phyloP scores from a whole-genome alignment of 495 filamentous ascomycete species.

The Trichoderma virens region DNA sequence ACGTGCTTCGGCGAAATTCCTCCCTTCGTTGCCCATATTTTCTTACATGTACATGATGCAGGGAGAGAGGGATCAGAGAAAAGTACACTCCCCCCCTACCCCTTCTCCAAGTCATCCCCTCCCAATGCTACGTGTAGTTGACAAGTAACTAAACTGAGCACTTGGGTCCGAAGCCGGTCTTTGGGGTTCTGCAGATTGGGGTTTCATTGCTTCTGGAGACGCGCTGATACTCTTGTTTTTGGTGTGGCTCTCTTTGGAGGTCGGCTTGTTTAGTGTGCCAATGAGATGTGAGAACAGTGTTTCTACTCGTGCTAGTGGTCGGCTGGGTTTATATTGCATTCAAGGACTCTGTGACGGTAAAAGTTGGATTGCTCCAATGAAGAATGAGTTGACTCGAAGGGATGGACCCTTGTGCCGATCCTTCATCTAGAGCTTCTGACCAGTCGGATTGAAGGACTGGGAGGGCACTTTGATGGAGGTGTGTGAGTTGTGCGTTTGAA shows the following conservation, averaged over 20 bases:
- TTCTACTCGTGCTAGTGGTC: too few species aligned
- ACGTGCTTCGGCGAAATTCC: conserved; percentile 1
- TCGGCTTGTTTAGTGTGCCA: too few species aligned
- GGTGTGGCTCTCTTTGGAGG: too few species aligned
- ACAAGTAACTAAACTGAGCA: not conserved
- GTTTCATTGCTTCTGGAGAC: not conserved
- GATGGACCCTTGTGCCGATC: not conserved
- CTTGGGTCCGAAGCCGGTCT: not conserved
- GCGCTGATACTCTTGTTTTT: not conserved
- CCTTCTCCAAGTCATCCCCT: not conserved
- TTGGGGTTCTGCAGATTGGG: not conserved
- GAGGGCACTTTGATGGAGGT: not conserved
- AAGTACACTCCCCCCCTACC: not conserved
- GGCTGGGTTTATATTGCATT: too few species aligned
- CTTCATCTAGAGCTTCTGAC: not conserved
- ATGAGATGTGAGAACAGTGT: too few species aligned
- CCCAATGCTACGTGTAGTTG: not conserved
- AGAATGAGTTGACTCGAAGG: not conserved
- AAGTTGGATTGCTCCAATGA: not conserved
- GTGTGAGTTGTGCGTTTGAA: not conserved
- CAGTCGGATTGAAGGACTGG: not conserved
- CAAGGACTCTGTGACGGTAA: too few species aligned
- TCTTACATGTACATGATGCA: not conserved
- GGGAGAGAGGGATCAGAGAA: not conserved
- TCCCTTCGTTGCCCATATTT: not conserved